Conservation (phyloP, 2,329 filamentous ascomycete species). For the Aspergillus awamori region DNA sequence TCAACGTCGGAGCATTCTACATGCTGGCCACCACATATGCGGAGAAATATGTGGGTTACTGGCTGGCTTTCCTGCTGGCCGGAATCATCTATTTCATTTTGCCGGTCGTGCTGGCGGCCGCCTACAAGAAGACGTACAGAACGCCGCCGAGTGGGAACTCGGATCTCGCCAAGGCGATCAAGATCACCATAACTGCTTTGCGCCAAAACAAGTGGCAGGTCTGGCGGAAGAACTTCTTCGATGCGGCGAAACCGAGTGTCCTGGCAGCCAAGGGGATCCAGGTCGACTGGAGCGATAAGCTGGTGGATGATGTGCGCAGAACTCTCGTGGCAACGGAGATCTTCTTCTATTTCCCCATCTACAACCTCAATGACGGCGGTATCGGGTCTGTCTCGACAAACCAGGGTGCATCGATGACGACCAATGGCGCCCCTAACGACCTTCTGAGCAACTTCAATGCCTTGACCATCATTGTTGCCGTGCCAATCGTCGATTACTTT, state of each 20-base stretch:
- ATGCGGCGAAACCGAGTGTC: constrained; percentile 38
- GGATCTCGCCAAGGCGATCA: constrained; percentile 36
- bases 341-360: constrained; percentile 45
- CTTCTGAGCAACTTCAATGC: constrained; percentile 56
- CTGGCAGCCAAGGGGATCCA: constrained; percentile 32
- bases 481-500: constrained; percentile 53
- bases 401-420: constrained; percentile 53
- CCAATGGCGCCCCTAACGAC: constrained; percentile 56
- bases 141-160: constrained; percentile 35
- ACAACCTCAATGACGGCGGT: constrained; percentile 48
- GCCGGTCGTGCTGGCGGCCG: constrained; percentile 35
- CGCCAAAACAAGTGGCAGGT: constrained; percentile 35
- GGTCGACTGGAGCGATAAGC: constrained; percentile 38
- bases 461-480: constrained; percentile 51
- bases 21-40: constrained; percentile 44
- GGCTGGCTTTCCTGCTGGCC: constrained; percentile 38
- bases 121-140: constrained; percentile 40
- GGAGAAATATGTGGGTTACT: constrained; percentile 47
- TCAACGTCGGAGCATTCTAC: constrained; percentile 40
- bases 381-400: constrained; percentile 55
- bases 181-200: constrained; percentile 38
- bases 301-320: constrained; percentile 41
- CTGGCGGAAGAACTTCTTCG: constrained; percentile 39
- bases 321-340: constrained; percentile 39
- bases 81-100: constrained; percentile 41